Evolutionary conservation across 148 eudicot genomes (phyloP).

Genomic region (Silene conica): DNA sequence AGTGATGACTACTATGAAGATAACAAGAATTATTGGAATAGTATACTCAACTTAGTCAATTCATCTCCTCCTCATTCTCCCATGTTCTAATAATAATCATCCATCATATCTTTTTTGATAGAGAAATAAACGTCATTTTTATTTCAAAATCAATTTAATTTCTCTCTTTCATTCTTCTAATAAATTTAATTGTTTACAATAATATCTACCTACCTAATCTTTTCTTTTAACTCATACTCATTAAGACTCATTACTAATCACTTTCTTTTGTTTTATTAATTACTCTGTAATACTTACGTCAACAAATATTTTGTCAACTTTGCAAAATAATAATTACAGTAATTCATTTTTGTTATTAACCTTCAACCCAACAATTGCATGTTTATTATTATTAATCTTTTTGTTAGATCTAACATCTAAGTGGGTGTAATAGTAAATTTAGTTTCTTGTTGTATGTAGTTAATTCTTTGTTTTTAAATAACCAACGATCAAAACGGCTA

Average conservation of each 20-base stretch:
- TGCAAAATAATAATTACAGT: background rate
- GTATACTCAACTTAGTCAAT: slow-evolving; percentile 73
- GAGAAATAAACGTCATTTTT: slow-evolving; percentile 13
- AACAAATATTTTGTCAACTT: background rate
- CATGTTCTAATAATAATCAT: slow-evolving; percentile 24
- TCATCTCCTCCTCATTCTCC: slow-evolving; percentile 70
- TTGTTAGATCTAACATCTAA: no score
- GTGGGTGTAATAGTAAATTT: no score
- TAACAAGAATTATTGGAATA: slow-evolving; percentile 87
- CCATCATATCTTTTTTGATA: slow-evolving; percentile 11
- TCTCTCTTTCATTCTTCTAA: background rate
- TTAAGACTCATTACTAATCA: background rate
- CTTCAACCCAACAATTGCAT: background rate
- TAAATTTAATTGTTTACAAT: background rate
- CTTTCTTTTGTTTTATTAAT: background rate
- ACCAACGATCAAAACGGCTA: no score
- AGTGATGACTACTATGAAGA: slow-evolving; percentile 42
- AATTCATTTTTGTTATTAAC: no score
- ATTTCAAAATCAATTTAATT: background rate
- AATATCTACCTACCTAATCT: background rate
- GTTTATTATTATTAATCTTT: no score
- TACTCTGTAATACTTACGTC: background rate
- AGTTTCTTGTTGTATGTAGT: no score
- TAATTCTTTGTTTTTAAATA: no score
- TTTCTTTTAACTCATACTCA: background rate